A percentile compares a stretch with the other conserved stretches of the same genome.
Evolutionary conservation across 2,329 filamentous ascomycete genomes (phyloP).

Genomic region (Cryphonectria naterciae): DNA sequence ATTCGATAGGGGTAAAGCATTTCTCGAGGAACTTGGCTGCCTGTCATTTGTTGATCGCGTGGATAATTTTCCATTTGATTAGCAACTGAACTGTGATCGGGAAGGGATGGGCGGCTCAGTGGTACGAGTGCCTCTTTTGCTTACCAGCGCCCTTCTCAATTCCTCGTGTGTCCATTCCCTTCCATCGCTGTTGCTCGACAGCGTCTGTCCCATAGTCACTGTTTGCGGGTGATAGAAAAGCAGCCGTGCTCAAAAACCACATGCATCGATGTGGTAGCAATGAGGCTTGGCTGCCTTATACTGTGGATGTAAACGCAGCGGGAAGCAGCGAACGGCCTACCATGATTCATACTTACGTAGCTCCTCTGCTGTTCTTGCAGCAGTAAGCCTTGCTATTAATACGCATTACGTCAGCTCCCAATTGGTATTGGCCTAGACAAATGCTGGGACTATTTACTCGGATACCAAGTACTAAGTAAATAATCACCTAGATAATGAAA

Average conservation of each 20-base stretch:
- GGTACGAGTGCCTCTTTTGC: slow-evolving; percentile 28
- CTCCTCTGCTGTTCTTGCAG: not conserved
- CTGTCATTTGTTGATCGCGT: slow-evolving; percentile 45
- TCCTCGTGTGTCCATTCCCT: slow-evolving; percentile 52
- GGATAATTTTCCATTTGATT: slow-evolving; percentile 25
- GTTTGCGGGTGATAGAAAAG: not conserved
- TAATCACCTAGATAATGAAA: too few species aligned
- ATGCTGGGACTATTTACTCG: not conserved
- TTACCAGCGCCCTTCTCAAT: slow-evolving; percentile 56
- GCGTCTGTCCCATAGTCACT: slow-evolving; percentile 24
- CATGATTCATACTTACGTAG: not conserved
- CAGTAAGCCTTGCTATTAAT: not conserved
- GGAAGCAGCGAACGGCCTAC: not conserved
- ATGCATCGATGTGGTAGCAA: not conserved
- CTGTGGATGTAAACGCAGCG: not conserved
- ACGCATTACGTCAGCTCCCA: not conserved
- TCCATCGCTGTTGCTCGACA: slow-evolving; percentile 18
- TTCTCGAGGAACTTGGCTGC: slow-evolving; percentile 68
- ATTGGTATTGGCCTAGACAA: not conserved
- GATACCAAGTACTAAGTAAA: too few species aligned
- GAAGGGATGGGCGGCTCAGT: not conserved
- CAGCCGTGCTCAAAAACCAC: not conserved
- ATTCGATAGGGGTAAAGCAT: slow-evolving; percentile 72
- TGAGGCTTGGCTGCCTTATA: not conserved
- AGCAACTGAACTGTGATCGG: not conserved